phyloP scores from a whole-genome alignment of 2,329 filamentous ascomycete genomes.

The Aspergillus sojae region DNA sequence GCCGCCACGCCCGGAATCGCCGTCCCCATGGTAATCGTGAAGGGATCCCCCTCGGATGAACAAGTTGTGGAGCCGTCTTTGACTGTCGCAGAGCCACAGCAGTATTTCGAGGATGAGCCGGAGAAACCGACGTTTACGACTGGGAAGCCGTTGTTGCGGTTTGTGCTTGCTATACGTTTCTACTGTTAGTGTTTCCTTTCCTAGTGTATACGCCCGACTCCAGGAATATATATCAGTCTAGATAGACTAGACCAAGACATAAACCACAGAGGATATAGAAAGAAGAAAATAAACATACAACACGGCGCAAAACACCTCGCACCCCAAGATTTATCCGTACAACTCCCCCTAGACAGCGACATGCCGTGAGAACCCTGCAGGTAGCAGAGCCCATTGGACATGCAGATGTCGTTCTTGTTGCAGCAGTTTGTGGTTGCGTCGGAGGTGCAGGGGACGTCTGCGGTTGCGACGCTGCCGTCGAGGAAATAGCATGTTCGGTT shows the following conservation, averaged over 20 bases:
- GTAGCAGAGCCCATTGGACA: slow-evolving; percentile 25
- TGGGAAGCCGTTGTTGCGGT: slow-evolving; percentile 4
- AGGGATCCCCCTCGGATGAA: slow-evolving; percentile 1
- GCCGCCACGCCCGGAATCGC: slow-evolving; percentile 18
- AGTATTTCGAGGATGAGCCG: slow-evolving; percentile 15
- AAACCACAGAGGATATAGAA: not conserved
- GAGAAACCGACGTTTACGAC: slow-evolving; percentile 15
- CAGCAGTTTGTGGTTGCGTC: slow-evolving; percentile 16
- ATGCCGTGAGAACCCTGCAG: slow-evolving; percentile 15
- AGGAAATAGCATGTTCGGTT: not conserved
- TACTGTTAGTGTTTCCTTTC: too few species aligned
- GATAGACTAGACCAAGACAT: not conserved
- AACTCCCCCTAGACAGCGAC: slow-evolving; percentile 18
- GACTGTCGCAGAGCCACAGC: slow-evolving; percentile 18
- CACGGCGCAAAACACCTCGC: slow-evolving; percentile 18
- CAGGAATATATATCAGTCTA: too few species aligned
- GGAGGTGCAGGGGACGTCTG: not conserved
- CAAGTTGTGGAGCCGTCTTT: not conserved
- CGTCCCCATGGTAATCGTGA: slow-evolving; percentile 14
- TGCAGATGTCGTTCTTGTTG: slow-evolving; percentile 22
- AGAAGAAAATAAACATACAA: slow-evolving; percentile 11
- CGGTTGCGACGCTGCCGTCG: not conserved
- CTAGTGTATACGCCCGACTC: too few species aligned
- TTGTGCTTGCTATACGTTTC: not conserved
- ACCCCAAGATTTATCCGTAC: slow-evolving; percentile 20